phyloP scores from a whole-genome alignment of 345 rosid species.

The Lumnitzera racemosa region DNA sequence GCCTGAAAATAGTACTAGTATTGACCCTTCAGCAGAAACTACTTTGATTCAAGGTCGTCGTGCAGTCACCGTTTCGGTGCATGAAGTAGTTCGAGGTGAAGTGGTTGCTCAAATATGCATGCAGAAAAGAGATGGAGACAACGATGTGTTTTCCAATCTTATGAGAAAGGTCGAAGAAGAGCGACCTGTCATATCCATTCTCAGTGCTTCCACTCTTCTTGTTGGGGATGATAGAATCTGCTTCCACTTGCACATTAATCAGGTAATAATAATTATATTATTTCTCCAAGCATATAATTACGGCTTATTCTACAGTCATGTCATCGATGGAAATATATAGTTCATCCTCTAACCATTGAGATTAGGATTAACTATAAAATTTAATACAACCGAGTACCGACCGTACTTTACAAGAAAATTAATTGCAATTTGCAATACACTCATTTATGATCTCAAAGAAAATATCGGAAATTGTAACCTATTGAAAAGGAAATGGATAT shows the following conservation, averaged over 20 bases:
- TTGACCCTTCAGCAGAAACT: background rate
- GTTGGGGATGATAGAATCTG: slow-evolving; percentile 17
- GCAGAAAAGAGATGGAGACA: background rate
- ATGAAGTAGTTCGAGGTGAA: slow-evolving; percentile 21
- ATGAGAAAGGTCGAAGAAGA: slow-evolving; percentile 24
- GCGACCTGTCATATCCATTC: slow-evolving; percentile 7
- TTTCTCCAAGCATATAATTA: no score
- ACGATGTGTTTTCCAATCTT: slow-evolving; percentile 11
- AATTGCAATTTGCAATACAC: no score
- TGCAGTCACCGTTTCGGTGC: slow-evolving; percentile 16
- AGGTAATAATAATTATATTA: no score
- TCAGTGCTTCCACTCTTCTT: slow-evolving; percentile 18
- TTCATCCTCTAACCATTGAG: no score
- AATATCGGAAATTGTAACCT: no score
- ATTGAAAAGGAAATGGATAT: no score
- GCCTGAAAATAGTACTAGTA: background rate
- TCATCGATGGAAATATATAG: no score
- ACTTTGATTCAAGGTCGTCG: background rate
- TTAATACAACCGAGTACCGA: no score
- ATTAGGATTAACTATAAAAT: no score
- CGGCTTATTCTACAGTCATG: no score
- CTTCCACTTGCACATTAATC: slow-evolving; percentile 18
- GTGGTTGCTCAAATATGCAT: slow-evolving; percentile 21
- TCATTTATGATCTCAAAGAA: no score
- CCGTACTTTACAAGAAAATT: no score